Conservation (phyloP, 2,329 filamentous ascomycete genomes). For the Blumeria hordei region DNA sequence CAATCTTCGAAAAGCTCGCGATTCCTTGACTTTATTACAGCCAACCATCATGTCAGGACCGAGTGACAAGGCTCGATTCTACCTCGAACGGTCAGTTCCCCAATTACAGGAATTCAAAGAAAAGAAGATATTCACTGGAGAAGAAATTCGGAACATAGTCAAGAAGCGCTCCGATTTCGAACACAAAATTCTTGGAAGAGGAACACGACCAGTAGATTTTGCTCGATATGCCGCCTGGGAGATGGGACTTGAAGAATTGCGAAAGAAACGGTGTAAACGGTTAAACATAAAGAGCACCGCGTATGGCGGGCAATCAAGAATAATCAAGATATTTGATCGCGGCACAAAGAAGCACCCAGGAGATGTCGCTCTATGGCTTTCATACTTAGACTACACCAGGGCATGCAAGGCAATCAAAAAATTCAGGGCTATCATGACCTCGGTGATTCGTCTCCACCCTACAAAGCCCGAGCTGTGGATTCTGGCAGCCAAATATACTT, state of each 20-base stretch:
- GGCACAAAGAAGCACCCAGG: slow-evolving; percentile 66
- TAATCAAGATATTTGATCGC: slow-evolving; percentile 76
- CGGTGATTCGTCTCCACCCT: slow-evolving; percentile 65
- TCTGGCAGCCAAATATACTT: slow-evolving; percentile 50
- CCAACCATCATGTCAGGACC: slow-evolving; percentile 33
- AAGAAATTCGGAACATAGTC: slow-evolving; percentile 75
- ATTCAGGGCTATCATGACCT: slow-evolving; percentile 37
- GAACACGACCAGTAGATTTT: slow-evolving; percentile 54
- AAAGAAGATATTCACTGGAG: slow-evolving; percentile 75
- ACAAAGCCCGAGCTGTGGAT: slow-evolving; percentile 68
- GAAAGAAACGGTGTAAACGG: slow-evolving; percentile 60
- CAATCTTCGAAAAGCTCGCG: too few species aligned
- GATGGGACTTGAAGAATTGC: slow-evolving; percentile 45
- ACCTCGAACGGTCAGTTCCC: slow-evolving; percentile 73
- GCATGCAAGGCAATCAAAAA: slow-evolving; percentile 40
- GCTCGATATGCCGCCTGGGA: slow-evolving; percentile 60
- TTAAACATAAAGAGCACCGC: slow-evolving; percentile 48
- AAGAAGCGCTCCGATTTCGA: slow-evolving; percentile 84
- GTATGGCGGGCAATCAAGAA: slow-evolving; percentile 53
- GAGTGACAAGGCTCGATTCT: slow-evolving; percentile 86
- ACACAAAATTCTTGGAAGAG: slow-evolving; percentile 66
- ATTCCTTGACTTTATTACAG: neutral
- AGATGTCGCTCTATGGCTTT: slow-evolving; percentile 62
- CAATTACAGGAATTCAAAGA: slow-evolving; percentile 81
- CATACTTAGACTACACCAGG: slow-evolving; percentile 65